phyloP scores from a whole-genome alignment of 169 alveolate genomes.

The Cystoisospora suis region DNA sequence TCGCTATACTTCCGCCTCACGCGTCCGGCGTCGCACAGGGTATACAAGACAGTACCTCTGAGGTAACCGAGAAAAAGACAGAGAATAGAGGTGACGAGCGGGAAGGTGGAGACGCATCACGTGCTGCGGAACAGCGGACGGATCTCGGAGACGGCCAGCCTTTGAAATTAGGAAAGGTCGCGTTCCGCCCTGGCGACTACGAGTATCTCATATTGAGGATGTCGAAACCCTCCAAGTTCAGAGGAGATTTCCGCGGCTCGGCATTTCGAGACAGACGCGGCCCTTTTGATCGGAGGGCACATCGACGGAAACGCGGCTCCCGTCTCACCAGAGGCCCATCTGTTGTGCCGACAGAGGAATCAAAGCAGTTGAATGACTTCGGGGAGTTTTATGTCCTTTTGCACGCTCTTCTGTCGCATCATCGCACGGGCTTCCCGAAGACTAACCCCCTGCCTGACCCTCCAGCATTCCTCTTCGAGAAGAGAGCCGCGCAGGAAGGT shows the following conservation, averaged over 20 bases:
- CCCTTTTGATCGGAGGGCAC: no score
- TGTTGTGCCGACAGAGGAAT: not conserved
- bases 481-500: not conserved
- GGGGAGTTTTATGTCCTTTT: conserved; percentile 19
- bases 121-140: no score
- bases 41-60: no score
- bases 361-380: not conserved
- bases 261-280: no score
- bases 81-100: no score
- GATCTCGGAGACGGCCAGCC: not conserved
- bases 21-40: no score
- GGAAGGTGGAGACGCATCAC: no score
- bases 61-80: no score
- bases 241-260: no score
- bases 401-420: not conserved
- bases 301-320: no score
- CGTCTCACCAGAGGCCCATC: no score
- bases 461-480: not conserved
- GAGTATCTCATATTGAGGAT: not conserved
- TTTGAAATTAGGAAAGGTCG: not conserved
- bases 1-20: no score
- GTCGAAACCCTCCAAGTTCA: not conserved
- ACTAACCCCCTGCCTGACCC: not conserved
- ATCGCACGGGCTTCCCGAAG: not conserved
- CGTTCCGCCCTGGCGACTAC: not conserved